These are phyloP conservation scores for Combretum micranthum DNA, from an alignment of 345 rosid genomes.

Conservation along the genomic window DNA sequence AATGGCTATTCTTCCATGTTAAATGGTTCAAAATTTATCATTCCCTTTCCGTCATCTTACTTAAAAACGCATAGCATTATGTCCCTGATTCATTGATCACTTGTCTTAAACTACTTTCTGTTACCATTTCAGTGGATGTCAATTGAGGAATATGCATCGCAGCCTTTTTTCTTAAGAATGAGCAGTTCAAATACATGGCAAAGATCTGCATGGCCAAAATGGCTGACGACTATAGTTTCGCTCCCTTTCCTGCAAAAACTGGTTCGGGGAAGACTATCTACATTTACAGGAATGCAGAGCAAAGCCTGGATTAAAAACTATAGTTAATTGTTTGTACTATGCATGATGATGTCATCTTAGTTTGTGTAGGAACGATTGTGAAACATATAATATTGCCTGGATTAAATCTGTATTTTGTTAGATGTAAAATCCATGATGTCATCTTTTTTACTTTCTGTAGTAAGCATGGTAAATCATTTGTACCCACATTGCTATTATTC, in stretches of 20 bases:
- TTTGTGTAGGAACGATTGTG: too few species aligned
- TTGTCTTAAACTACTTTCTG: background rate
- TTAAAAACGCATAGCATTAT: background rate
- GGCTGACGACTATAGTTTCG: slow-evolving; percentile 38
- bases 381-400: too few species aligned
- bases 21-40: too few species aligned
- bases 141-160: slow-evolving; percentile 51
- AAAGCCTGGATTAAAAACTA: too few species aligned
- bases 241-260: slow-evolving; percentile 29
- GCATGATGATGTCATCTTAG: too few species aligned
- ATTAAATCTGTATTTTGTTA: too few species aligned
- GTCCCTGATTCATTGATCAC: background rate
- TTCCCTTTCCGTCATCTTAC: background rate
- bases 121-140: slow-evolving; percentile 59
- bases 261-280: slow-evolving; percentile 36
- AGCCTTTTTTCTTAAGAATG: slow-evolving; percentile 35
- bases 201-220: slow-evolving; percentile 49
- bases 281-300: slow-evolving; percentile 39
- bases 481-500: too few species aligned
- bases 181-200: slow-evolving; percentile 43
- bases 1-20: too few species aligned
- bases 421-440: too few species aligned
- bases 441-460: too few species aligned
- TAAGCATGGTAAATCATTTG: too few species aligned
- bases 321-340: too few species aligned